Base-by-base conservation (phyloP, 352 stramenopile species). In the Phytophthora sp. region DNA sequence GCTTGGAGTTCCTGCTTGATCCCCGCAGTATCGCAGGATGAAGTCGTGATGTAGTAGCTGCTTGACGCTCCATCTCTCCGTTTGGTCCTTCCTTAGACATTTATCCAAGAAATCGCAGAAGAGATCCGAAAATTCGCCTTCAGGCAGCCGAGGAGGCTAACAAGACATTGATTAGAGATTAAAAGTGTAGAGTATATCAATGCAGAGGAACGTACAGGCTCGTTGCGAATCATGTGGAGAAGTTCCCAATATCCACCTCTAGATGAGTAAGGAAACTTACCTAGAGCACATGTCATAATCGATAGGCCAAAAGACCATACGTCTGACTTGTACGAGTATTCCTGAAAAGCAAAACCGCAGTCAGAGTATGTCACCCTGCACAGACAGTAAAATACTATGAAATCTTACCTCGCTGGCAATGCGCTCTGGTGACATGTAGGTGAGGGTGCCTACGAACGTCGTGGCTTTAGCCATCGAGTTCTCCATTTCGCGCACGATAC, bases 401-500 rank as follows among this genome's bases (percentile, higher is more conserved):
- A 8, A 12, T 24, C 32, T 28, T 58, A 88, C 84, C 62, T 95
- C 84, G 41, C 89, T 95, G 28, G 84, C 84, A 60, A 98, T 98
- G 13, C 94, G 84, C 68, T 98, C 94, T 11, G 94, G 94, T 6
- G 87, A 95, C 94, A 98, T 98, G 64, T 98, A 98, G 0, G 85
- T 94, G 15, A 96, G 72, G 7, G 94, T 98, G 2, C 94, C 94
- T 5, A 98, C 92, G 52, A 97, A 98, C 0, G 89, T 96, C 23
- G 87, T 94, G 24, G 89, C 84, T 59, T 96, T 94, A 6, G 87
- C 79, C 68, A 94, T 76, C 2, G 87, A 94, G 55, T 92, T 91
- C 45, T 92, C 83, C 83, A 95, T 92, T 53, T 95, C 83, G 13
- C 82, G 82, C 23, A 89, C 84, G 39, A 95, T 93, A 5, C 85